These are phyloP conservation scores for Ascochyta viciae-villosae DNA, from an alignment of 2,329 filamentous ascomycete genomes.

Conservation along the genomic window DNA sequence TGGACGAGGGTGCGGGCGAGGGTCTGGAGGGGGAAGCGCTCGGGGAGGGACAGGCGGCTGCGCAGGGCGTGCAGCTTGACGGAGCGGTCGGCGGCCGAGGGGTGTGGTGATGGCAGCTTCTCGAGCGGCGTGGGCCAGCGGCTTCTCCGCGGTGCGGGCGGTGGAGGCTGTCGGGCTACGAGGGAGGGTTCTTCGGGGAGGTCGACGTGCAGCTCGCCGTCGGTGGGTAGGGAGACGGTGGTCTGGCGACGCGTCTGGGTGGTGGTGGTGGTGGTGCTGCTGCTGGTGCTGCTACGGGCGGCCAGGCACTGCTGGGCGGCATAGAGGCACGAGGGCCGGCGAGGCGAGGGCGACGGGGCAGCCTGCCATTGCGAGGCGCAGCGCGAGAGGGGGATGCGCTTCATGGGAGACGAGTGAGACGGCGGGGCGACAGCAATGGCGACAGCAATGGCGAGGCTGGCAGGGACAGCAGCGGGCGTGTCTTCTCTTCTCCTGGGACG, in stretches of 20 bases:
- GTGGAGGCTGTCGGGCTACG: not conserved
- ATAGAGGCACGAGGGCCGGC: slow-evolving; percentile 51
- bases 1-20: slow-evolving; percentile 87
- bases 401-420: slow-evolving; percentile 55
- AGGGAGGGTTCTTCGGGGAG: slow-evolving; percentile 2
- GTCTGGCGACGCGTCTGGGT: slow-evolving; percentile 4
- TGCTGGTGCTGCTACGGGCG: not conserved
- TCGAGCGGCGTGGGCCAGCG: slow-evolving; percentile 36
- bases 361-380: slow-evolving; percentile 67
- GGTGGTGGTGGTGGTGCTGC: not conserved
- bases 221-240: slow-evolving; percentile 6
- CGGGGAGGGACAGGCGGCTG: slow-evolving; percentile 82
- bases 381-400: slow-evolving; percentile 67
- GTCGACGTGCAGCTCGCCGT: slow-evolving; percentile 2
- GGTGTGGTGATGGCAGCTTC: slow-evolving; percentile 73
- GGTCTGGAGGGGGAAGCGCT: slow-evolving; percentile 82
- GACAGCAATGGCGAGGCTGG: slow-evolving; percentile 13
- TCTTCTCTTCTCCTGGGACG: not conserved
- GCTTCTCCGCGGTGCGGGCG: slow-evolving; percentile 3
- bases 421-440: slow-evolving; percentile 22
- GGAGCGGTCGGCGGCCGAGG: slow-evolving; percentile 71
- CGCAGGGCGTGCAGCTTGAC: slow-evolving; percentile 93
- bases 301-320: slow-evolving; percentile 22
- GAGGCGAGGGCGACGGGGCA: slow-evolving; percentile 43
- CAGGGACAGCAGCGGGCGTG: not conserved